Base-by-base conservation (phyloP, 345 rosid species). In the Bruguiera sexangula region DNA sequence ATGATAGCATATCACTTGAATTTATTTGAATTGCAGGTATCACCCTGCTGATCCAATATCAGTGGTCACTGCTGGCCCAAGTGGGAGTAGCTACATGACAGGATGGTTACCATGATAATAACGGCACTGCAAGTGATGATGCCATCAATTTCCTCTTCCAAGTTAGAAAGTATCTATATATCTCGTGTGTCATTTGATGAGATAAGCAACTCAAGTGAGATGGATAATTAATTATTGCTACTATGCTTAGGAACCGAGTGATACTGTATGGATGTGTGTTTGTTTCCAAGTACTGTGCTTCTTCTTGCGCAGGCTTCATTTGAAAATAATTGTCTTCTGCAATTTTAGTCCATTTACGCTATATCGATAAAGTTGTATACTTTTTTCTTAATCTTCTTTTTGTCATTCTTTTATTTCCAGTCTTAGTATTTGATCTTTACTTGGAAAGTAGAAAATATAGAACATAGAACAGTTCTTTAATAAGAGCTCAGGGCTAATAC, bases 71-170 rank as follows among this genome's bases (percentile, higher is more conserved):
- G 93, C 85, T 39, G 94, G 98, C 3, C 95, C 97, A 27, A 88
- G 96, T 78, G 81, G 80, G 79, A 87, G 80, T 76, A 91, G 84
- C 73, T 94, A 85, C 83, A 87, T 89, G 95, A 74, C 88, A 37
- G 97, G 92, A 76, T 94, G 98, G 98, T 75, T 94, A 67, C 97
- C 97, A 53, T 94, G 83, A 79, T 54, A 9, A 62, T 60, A 67
- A 32, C 27, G 8, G 16, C 15, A 22, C 60, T 55, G 24, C 26
- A 22, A 8, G 60, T 15, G 5, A 43, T 43, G 50, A 3, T 77
- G 75, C 64, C 54, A 66, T 72, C 62, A 30, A 58, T 60, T 64
- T 43, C 54, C 27, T 46, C 54, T 62, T 34, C 36, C 37, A 32
- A 52, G 60, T 24, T 62, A 26, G 30, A 52, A 20, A 73, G 27